Base-by-base conservation (phyloP, 495 filamentous ascomycete species). In the Parathielavia hyrcaniae region DNA sequence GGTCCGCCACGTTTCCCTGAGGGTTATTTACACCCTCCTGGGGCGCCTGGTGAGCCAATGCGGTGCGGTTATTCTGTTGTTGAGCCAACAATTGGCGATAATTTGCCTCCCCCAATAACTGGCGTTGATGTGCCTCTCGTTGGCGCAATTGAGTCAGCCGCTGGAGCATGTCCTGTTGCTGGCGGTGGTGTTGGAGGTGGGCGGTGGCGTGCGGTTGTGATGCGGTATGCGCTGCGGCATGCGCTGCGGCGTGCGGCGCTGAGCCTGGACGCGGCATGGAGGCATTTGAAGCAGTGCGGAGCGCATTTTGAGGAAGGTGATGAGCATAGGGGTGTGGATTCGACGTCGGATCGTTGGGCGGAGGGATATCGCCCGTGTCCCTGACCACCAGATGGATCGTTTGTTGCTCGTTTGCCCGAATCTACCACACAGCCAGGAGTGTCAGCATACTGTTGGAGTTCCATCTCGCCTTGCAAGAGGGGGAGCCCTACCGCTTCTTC, bases 301-400 rank as follows among this genome's bases (percentile, higher is more conserved):
- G 56, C 0, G 34, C 30, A 46, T 52, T 56, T 4, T 20, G 45
- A 49, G 54, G 46, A 47, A 14, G 51, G 23, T 14, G 34, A 44
- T 36, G 45, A 8, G 20, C 22, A 8, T 51, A 38, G 19, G 47
- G 14, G 1, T 46, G 39, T 52, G 41, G 40, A n/a, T 47, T 46
- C 10, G 58, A 40, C 39, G 8, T 4, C 3, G 58, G 4, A 23
- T 44, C 26, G 14, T 36, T 1, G 16, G 39, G 19, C 16, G 51
- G 35, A 20, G 58, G 39, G 34, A 14, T 7, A 17, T 71, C 64
- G 39, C 57, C 58, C n/a, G 58, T 30, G 56, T 77, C 74, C 58
- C 76, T 67, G 22, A 88, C 66, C 8, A 85, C 85, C n/a, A 90
- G 79, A 66, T 90, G 86, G 9, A 90, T 71, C 57, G 76, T 75